These are phyloP conservation scores for Pythium plurisporium DNA, from an alignment of 352 stramenopile species.

Conservation along the genomic window DNA sequence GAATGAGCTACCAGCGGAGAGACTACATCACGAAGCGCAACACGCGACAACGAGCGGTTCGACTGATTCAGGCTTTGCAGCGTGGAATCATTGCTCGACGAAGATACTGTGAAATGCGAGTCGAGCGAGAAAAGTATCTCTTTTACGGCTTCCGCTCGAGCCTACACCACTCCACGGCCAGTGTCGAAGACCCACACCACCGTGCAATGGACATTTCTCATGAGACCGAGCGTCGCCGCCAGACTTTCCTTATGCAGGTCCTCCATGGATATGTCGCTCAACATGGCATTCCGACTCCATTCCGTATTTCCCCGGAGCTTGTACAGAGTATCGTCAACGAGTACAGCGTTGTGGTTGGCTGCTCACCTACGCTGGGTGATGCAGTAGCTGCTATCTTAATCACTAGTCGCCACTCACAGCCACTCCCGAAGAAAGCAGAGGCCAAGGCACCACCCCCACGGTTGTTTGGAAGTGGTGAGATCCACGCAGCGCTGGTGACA, in stretches of 20 bases:
- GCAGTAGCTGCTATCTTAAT: constrained; percentile 30
- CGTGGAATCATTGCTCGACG: constrained; percentile 51
- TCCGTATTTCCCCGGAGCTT: constrained; percentile 30
- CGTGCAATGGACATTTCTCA: constrained; percentile 31
- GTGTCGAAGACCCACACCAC: constrained; percentile 40
- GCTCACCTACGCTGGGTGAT: constrained; percentile 41
- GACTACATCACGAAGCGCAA: constrained; percentile 42
- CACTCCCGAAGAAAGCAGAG: neutral
- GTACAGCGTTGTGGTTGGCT: constrained; percentile 62
- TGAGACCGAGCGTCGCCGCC: constrained; percentile 38
- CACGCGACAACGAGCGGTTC: constrained; percentile 43
- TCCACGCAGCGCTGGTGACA: constrained; percentile 52
- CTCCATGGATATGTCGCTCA: constrained; percentile 47
- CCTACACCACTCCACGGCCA: constrained; percentile 32
- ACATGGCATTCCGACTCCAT: constrained; percentile 31
- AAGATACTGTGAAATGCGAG: constrained; percentile 49
- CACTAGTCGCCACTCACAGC: constrained; percentile 3
- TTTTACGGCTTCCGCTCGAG: constrained; percentile 70
- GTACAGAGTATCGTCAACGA: constrained; percentile 47
- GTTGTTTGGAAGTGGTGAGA: constrained; percentile 31
- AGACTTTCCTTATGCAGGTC: constrained; percentile 67
- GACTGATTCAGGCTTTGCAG: constrained; percentile 65
- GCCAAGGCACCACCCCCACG: constrained; percentile 1
- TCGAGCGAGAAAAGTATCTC: constrained; percentile 54
- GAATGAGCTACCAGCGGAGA: constrained; percentile 64